Evolutionary conservation across 345 rosid species (phyloP).

Genomic region (Populus davidiana): DNA sequence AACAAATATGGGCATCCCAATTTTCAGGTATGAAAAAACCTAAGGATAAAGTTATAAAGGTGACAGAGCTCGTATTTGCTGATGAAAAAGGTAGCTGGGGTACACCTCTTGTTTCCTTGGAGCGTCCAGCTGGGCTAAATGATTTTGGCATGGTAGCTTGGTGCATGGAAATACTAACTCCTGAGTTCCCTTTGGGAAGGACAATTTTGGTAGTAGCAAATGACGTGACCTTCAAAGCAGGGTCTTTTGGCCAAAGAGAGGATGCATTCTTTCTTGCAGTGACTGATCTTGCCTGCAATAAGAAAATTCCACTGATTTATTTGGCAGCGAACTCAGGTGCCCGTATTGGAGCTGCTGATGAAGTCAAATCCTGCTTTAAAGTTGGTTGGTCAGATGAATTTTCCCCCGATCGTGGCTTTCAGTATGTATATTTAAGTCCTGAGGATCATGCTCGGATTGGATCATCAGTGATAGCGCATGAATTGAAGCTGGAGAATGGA

Average conservation of each 20-base stretch:
- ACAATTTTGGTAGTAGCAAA: conserved; percentile 70
- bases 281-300: conserved; percentile 84
- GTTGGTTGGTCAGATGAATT: conserved; percentile 91
- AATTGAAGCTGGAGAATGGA: conserved; percentile 69
- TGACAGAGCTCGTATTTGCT: conserved; percentile 78
- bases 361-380: conserved; percentile 84
- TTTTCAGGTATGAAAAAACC: conserved; percentile 44
- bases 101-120: conserved; percentile 58
- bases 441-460: conserved; percentile 66
- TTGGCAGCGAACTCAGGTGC: conserved; percentile 99
- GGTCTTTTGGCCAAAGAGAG: conserved; percentile 97
- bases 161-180: conserved; percentile 85
- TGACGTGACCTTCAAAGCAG: conserved; percentile 96
- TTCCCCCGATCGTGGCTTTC: conserved; percentile 89
- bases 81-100: conserved; percentile 61
- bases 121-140: conserved; percentile 72
- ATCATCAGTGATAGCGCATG: conserved; percentile 85
- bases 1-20: conserved; percentile 71
- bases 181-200: conserved; percentile 96
- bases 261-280: conserved; percentile 95
- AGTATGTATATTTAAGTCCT: conserved; percentile 77
- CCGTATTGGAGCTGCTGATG: conserved; percentile 94
- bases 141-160: conserved; percentile 99
- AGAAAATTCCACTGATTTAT: conserved; percentile 88
- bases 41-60: conserved; percentile 48